Percentiles rank a stretch among this genome's conserved stretches.
phyloP scores from a whole-genome alignment of 1,284 basidiomycete species.

The Ceratobasidium sp. region DNA sequence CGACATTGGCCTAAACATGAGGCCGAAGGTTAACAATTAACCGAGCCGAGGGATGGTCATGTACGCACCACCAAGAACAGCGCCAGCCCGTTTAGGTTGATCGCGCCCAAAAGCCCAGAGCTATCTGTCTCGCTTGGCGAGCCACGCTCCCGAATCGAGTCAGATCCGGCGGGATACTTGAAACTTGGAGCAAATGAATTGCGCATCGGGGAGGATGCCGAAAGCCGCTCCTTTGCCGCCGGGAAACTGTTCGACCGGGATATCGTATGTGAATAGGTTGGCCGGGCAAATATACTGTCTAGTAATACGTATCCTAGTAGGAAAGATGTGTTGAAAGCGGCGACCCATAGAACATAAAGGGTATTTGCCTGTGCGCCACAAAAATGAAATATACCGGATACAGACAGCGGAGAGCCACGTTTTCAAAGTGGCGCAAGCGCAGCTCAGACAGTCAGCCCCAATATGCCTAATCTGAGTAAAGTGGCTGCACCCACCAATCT shows the following conservation, averaged over 20 bases:
- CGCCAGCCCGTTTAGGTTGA: slow-evolving; percentile 85
- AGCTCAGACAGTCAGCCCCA: background rate
- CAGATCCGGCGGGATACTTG: slow-evolving; percentile 51
- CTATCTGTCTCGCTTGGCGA: background rate
- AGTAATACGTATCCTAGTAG: slow-evolving; percentile 85
- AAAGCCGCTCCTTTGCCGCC: slow-evolving; percentile 52
- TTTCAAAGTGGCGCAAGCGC: background rate
- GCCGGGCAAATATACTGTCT: slow-evolving; percentile 76
- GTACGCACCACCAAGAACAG: slow-evolving; percentile 85
- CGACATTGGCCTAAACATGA: slow-evolving; percentile 79
- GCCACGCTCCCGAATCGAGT: slow-evolving; percentile 13
- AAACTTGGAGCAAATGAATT: slow-evolving; percentile 56
- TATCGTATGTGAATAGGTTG: slow-evolving; percentile 47
- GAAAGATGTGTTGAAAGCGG: slow-evolving; percentile 91
- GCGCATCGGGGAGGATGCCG: slow-evolving; percentile 57
- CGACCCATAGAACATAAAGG: slow-evolving; percentile 90
- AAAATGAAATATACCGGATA: slow-evolving; percentile 1
- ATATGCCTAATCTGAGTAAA: background rate
- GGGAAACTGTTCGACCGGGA: slow-evolving; percentile 20
- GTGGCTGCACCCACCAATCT: slow-evolving; percentile 73
- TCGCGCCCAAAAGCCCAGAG: slow-evolving; percentile 79
- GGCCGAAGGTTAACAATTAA: background rate
- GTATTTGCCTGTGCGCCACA: slow-evolving; percentile 77
- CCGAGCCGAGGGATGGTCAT: background rate
- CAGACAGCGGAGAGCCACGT: slow-evolving; percentile 4